Conservation (phyloP, 2,329 filamentous ascomycete species). For the Neospermospora avenae region DNA sequence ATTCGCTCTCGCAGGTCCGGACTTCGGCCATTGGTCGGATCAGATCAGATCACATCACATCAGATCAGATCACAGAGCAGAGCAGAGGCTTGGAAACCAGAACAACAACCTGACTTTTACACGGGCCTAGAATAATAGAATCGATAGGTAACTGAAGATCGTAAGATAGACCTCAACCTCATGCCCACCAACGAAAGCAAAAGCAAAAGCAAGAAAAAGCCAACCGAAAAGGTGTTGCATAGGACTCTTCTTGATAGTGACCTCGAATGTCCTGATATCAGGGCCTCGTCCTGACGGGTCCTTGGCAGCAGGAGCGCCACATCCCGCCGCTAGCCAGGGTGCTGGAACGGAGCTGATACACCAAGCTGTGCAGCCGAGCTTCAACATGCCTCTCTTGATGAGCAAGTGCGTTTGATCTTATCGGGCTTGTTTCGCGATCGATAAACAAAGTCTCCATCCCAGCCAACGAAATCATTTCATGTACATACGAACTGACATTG, state of each 20-base stretch:
- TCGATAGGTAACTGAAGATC: too few species aligned
- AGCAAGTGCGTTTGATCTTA: conserved; percentile 10
- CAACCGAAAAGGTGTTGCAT: neutral
- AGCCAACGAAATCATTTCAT: neutral
- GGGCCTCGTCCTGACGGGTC: neutral
- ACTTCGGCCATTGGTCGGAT: neutral
- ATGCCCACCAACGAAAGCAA: too few species aligned
- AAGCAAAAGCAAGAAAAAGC: too few species aligned
- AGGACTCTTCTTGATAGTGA: neutral
- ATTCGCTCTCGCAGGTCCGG: neutral
- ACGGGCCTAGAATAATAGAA: too few species aligned
- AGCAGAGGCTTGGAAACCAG: too few species aligned
- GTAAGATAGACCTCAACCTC: too few species aligned
- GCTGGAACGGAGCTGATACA: conserved; percentile 8
- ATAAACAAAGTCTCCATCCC: conserved; percentile 1
- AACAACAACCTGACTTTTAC: too few species aligned
- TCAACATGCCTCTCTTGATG: neutral
- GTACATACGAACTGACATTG: neutral
- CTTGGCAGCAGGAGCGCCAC: neutral
- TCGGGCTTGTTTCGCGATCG: conserved; percentile 15
- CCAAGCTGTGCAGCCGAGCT: neutral
- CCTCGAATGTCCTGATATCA: neutral
- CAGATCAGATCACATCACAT: too few species aligned
- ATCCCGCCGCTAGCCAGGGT: neutral
- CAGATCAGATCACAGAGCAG: too few species aligned